phyloP scores from a whole-genome alignment of 495 filamentous ascomycete species.

The Tuber indicum region DNA sequence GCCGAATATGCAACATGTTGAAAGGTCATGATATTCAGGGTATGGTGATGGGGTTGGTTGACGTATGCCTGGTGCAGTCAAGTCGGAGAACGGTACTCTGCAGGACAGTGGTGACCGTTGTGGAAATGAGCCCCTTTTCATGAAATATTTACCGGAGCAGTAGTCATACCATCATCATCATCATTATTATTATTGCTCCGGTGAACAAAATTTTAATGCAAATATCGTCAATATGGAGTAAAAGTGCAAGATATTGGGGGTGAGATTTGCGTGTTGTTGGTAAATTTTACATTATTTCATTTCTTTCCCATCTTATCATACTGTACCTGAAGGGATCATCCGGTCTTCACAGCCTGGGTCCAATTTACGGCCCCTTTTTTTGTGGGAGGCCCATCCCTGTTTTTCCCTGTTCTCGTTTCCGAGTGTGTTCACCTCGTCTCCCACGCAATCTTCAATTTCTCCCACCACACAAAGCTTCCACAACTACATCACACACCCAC shows the following conservation, averaged over 20 bases:
- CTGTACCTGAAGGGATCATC: constrained; percentile 1
- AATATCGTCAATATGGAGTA: background rate
- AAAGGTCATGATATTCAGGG: background rate
- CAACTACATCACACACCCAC: constrained; percentile 26
- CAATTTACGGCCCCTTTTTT: constrained; percentile 24
- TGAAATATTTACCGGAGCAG: background rate
- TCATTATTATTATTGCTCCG: background rate
- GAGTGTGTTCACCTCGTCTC: constrained; percentile 28
- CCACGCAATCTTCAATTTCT: constrained; percentile 36
- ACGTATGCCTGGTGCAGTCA: background rate
- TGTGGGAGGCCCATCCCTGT: constrained; percentile 19
- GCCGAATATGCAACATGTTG: background rate
- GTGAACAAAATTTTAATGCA: background rate
- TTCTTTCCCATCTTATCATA: background rate
- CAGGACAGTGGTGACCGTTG: background rate
- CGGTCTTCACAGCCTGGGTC: background rate
- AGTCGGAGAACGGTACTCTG: background rate
- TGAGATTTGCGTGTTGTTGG: background rate
- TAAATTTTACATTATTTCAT: too few species aligned
- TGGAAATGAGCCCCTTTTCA: background rate
- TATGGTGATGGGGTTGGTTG: background rate
- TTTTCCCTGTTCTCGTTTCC: constrained; percentile 39
- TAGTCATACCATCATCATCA: background rate
- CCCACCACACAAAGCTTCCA: constrained; percentile 9
- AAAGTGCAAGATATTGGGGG: background rate